Percentiles rank a stretch among this genome's conserved stretches.
Evolutionary conservation across 169 alveolate species (phyloP).

Genomic region (Babesia sp.): DNA sequence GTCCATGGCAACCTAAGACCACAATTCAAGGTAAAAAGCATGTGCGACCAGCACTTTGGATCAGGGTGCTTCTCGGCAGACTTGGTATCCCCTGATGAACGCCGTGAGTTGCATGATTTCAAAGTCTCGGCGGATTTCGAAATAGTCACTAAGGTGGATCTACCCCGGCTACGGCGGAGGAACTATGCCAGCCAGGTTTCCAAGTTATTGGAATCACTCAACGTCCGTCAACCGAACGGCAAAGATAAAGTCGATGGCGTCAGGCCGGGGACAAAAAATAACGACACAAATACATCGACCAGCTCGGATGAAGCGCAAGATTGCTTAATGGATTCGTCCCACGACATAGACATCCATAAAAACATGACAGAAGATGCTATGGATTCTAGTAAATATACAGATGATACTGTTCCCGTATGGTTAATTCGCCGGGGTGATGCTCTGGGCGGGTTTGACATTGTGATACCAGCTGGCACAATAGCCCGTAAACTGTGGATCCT

Average conservation of each 20-base stretch:
- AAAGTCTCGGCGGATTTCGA: not conserved
- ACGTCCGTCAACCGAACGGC: not conserved
- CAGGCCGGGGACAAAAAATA: not conserved
- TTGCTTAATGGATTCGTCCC: too few species aligned
- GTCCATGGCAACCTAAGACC: conserved; percentile 41
- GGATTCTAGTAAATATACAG: not conserved
- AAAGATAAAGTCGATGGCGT: not conserved
- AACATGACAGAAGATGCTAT: not conserved
- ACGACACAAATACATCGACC: not conserved
- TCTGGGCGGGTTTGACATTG: conserved; percentile 47
- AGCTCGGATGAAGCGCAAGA: not conserved
- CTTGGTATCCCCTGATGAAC: conserved; percentile 6
- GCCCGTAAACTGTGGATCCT: conserved; percentile 56
- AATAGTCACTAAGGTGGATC: conserved; percentile 17
- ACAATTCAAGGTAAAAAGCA: conserved; percentile 6
- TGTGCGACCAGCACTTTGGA: conserved; percentile 1
- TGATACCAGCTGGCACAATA: conserved; percentile 53
- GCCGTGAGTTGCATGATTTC: not conserved
- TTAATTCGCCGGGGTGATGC: conserved; percentile 39
- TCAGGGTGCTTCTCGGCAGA: not conserved
- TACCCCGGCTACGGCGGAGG: conserved; percentile 29
- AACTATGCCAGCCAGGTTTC: conserved; percentile 41
- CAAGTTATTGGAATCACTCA: conserved; percentile 26
- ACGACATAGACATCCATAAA: not conserved
- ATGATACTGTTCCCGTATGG: conserved; percentile 47